Base-by-base conservation (phyloP, 495 filamentous ascomycete species). In the Umbilicaria muhlenbergii region DNA sequence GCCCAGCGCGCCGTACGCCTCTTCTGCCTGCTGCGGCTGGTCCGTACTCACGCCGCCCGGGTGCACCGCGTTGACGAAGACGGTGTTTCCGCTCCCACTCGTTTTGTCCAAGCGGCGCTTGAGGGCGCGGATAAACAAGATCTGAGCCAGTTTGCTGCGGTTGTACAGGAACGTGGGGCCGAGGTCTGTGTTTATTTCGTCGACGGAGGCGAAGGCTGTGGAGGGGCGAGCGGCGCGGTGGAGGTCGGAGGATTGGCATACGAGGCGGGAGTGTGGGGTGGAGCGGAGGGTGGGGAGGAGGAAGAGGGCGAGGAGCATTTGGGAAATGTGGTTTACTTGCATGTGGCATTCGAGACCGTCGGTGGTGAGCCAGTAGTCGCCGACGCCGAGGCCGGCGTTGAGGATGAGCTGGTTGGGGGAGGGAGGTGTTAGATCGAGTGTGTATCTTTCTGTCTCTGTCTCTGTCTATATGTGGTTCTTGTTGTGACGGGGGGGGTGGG, bases 131-230 rank as follows among this genome's bases (percentile, higher is more conserved):
- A 61, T 49, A 34, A 75, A 65, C 7, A 77, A 52, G 18, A 78
- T 62, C 39, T 73, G 57, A 0, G 72, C 77, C 11, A 77, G 61
- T 52, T 78, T 78, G 2, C 61, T 63, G 36, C 75, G 56, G 16
- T 57, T 61, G 56, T 80, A 77, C 36, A 76, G 60, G 24, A 66
- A 60, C 10, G 60, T 61, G 3, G 70, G 57, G 0, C 73, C 74
- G 37, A 77, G 54, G 31, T 69, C 64, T 6, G 51, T 57, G 50
- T 77, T 78, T 41, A 79, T 70, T 50, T 78, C 74, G 1, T 59
- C 59, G 4, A 73, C 38, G 33, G 55, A 57, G 11, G 51, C 54
- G 55, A 77, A 80, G 5, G 60, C 52, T 40, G 65, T 58, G 21
- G 57, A 54, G 24, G 61, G 58, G 3, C 67, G 68, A 13, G 61